Percentiles rank a stretch among this genome's conserved stretches.
These are phyloP conservation scores for Blastocystis sp. DNA, from an alignment of 352 stramenopile genomes.

Conservation along the genomic window DNA sequence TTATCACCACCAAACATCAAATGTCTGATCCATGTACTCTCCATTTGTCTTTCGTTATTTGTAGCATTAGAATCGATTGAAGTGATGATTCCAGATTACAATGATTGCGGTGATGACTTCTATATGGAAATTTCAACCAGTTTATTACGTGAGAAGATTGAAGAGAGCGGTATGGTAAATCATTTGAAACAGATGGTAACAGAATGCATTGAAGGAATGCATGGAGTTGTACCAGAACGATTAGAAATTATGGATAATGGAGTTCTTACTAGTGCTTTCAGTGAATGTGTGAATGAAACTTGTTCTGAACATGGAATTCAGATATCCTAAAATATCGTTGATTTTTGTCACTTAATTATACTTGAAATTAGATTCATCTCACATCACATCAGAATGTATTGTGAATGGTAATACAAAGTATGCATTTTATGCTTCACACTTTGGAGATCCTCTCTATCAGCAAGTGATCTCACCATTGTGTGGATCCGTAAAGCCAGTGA, in stretches of 20 bases:
- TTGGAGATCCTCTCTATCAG: not conserved
- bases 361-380: not conserved
- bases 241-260: slow-evolving; percentile 14
- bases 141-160: not conserved
- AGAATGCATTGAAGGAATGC: not conserved
- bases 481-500: not conserved
- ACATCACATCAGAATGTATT: slow-evolving; percentile 1
- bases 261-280: not conserved
- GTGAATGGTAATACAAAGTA: slow-evolving; percentile 7
- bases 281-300: not conserved
- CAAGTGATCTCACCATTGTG: not conserved
- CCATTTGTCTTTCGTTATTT: not conserved
- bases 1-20: not conserved
- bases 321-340: not conserved
- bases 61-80: not conserved
- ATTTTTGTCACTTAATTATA: not conserved
- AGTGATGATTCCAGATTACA: slow-evolving; percentile 5
- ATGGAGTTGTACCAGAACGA: not conserved
- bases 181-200: not conserved
- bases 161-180: not conserved
- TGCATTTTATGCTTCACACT: slow-evolving; percentile 34
- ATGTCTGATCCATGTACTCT: not conserved
- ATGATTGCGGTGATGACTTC: not conserved
- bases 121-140: not conserved
- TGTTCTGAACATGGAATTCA: not conserved